These are phyloP conservation scores for Venturia effusa DNA, from an alignment of 2,329 filamentous ascomycete species.

Conservation along the genomic window DNA sequence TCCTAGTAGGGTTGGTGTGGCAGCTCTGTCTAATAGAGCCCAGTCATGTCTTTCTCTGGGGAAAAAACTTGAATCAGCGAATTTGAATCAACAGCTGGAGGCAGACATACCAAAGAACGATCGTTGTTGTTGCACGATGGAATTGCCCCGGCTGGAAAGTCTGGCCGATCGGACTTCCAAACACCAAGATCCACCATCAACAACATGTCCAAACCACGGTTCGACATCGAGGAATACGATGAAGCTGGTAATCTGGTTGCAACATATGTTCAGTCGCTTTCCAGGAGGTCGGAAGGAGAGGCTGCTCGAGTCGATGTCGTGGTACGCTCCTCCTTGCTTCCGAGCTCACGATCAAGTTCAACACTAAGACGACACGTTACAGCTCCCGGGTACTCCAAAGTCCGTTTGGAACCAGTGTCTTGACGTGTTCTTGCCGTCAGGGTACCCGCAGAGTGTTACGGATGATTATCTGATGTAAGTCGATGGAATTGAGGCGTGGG, in stretches of 20 bases:
- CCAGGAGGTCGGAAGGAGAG: conserved; percentile 14
- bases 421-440: conserved; percentile 73
- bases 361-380: neutral
- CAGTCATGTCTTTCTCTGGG: too few relatives aligned
- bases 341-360: neutral
- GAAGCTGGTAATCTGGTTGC: conserved; percentile 38
- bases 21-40: too few relatives aligned
- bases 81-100: too few relatives aligned
- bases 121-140: neutral
- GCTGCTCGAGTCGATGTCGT: conserved; percentile 36
- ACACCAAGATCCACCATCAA: neutral
- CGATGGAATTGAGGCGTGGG: neutral
- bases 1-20: too few relatives aligned
- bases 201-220: neutral
- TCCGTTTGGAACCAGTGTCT: conserved; percentile 34
- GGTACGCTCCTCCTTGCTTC: neutral
- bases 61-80: too few relatives aligned
- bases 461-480: conserved; percentile 70
- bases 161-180: neutral
- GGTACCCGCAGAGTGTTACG: conserved; percentile 81
- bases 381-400: conserved; percentile 12
- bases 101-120: neutral
- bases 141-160: neutral
- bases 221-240: conserved; percentile 30
- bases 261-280: conserved; percentile 37